Conservation (phyloP, 2,329 filamentous ascomycete genomes). For the Fusarium odoratissimum region DNA sequence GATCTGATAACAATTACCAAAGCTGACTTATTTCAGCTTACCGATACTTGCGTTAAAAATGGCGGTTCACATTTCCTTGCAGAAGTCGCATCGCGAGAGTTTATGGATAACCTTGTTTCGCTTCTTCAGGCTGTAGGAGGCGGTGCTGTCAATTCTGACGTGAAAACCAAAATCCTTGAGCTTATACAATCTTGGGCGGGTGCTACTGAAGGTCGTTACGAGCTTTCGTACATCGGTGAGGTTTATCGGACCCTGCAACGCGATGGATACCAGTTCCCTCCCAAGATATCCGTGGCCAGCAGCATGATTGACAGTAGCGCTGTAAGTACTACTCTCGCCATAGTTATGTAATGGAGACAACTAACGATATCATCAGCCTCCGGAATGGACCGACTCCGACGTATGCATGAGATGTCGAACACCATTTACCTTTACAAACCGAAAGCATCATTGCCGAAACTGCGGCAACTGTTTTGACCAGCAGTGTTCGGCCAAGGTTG, state of each 20-base stretch:
- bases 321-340: constrained; percentile 65
- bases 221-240: constrained; percentile 87
- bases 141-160: constrained; percentile 83
- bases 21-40: constrained; percentile 68
- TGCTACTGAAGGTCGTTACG: constrained; percentile 85
- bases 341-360: background rate
- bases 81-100: constrained; percentile 96
- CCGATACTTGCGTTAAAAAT: constrained; percentile 99
- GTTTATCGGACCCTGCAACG: constrained; percentile 84
- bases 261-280: constrained; percentile 91
- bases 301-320: constrained; percentile 98
- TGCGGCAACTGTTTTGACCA: constrained; percentile 98
- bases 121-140: constrained; percentile 83
- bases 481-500: constrained; percentile 88
- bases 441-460: constrained; percentile 98
- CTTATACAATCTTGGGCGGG: constrained; percentile 93
- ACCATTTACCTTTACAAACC: constrained; percentile 95
- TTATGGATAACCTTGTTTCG: constrained; percentile 96
- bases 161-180: constrained; percentile 90
- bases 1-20: background rate
- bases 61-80: constrained; percentile 93
- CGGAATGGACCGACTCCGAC: constrained; percentile 97
- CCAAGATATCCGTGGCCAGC: constrained; percentile 86
- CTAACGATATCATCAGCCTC: constrained; percentile 69
- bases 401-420: constrained; percentile 99